Evolutionary conservation across 495 filamentous ascomycete species (phyloP).

Genomic region (Penicilliopsis zonata): DNA sequence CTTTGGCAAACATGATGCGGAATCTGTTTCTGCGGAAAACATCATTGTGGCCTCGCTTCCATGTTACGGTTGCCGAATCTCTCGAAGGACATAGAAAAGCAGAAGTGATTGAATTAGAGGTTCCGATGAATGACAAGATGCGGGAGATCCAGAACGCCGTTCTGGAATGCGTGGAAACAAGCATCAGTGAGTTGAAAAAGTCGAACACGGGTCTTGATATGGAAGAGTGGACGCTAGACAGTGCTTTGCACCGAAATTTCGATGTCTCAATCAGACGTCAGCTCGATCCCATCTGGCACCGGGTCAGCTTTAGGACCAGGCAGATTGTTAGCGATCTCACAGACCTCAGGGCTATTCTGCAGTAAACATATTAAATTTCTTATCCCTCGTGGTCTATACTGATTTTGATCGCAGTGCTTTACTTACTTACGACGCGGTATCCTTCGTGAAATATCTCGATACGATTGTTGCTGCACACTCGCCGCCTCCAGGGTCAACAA

Average conservation of each 20-base stretch:
- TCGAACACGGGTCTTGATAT: constrained; percentile 81
- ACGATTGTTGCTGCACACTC: constrained; percentile 85
- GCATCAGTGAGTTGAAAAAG: constrained; percentile 84
- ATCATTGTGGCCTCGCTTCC: constrained; percentile 91
- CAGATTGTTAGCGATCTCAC: constrained; percentile 86
- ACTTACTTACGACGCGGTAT: constrained; percentile 80
- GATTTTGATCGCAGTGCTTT: constrained; percentile 36
- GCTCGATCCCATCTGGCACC: constrained; percentile 93
- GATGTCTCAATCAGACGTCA: constrained; percentile 82
- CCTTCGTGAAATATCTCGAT: constrained; percentile 86
- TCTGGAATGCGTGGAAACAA: constrained; percentile 91
- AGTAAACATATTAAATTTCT: too few relatives aligned
- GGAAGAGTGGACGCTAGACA: constrained; percentile 96
- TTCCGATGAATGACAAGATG: constrained; percentile 96
- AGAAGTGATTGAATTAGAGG: constrained; percentile 91
- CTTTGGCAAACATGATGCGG: constrained; percentile 79
- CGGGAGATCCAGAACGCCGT: constrained; percentile 85
- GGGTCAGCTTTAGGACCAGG: constrained; percentile 86
- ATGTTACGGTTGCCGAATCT: constrained; percentile 75
- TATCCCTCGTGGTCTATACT: too few relatives aligned
- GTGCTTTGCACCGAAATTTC: constrained; percentile 84
- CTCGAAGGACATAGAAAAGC: constrained; percentile 86
- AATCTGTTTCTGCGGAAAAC: constrained; percentile 86
- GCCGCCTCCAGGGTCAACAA: constrained; percentile 76
- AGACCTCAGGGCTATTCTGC: constrained; percentile 75